These are phyloP conservation scores for Prunus mume DNA, from an alignment of 306 rosid species.

Conservation along the genomic window DNA sequence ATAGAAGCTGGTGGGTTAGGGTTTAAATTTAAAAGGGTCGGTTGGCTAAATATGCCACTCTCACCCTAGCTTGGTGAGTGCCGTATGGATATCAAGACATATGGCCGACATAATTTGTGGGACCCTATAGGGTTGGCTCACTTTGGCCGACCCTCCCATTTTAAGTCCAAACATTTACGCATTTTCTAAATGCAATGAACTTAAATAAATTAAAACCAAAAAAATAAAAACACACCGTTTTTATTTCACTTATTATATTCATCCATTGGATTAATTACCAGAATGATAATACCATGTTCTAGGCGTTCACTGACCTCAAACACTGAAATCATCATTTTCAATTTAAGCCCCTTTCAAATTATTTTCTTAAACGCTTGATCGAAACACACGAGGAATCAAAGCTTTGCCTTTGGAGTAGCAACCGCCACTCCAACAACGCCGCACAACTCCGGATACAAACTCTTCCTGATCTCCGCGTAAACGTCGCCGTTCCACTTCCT, in stretches of 20 bases:
- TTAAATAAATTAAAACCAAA: no score
- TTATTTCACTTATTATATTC: no score
- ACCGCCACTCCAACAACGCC: constrained; percentile 15
- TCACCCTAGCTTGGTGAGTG: constrained; percentile 44
- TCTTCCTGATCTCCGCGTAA: constrained; percentile 66
- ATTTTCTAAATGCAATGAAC: fast-evolving
- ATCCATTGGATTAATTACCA: no score
- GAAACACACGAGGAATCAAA: constrained; percentile 19
- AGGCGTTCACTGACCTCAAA: background rate
- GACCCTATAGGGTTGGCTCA: constrained; percentile 53
- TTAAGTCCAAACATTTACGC: background rate
- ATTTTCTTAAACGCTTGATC: background rate
- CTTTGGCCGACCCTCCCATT: constrained; percentile 40
- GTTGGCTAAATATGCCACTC: constrained; percentile 87
- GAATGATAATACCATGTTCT: no score
- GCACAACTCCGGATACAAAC: constrained; percentile 52
- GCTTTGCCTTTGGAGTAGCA: constrained; percentile 40
- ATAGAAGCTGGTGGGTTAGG: fast-evolving
- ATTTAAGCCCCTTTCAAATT: background rate
- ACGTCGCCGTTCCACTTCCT: constrained; percentile 58
- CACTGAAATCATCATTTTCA: background rate
- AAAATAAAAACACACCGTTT: no score
- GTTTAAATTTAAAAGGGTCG: constrained; percentile 10
- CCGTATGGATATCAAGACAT: constrained; percentile 89
- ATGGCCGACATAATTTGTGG: constrained; percentile 85